Base-by-base conservation (phyloP, 352 stramenopile species). In the Phytophthora foliorum region DNA sequence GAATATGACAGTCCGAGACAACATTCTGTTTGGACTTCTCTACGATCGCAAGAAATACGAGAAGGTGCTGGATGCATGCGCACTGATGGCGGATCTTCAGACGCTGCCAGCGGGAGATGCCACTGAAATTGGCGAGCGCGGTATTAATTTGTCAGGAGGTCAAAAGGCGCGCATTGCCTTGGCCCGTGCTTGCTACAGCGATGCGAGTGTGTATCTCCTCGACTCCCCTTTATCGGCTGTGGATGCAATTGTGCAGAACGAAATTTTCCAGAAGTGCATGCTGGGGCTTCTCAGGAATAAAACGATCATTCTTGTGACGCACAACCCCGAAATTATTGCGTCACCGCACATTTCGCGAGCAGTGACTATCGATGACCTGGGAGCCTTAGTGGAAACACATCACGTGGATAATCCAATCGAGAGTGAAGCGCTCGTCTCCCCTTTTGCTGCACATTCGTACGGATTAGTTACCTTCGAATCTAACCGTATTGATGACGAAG, bases 11-110 rank as follows among this genome's bases (percentile, higher is more conserved):
- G 62, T 84, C 7, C 77, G 67, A 1, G 71, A 84, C 19, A 99
- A 99, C 71, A 97, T 99, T 61, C 69, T 98, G 14, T 99, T 98
- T 74, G 92, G 93, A n/a, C 67, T 82, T 44, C 69, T 70, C 10
- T 91, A 77, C 24, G 63, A 90, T 50, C 66, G 50, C 34, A 74
- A 71, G n/a, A 84, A 80, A 54, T 93, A 93, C 58, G 66, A 80
- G 24, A 81, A 79, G 31, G 71, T 84, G 24, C 22, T 97, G 48
- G 72, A 89, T 31, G 76, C 81, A 7, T 95, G 88, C 63, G 78
- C 80, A 6, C 42, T 98, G 56, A 75, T 44, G 13, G 56, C 79
- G n/a, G 92, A 98, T 76, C 62, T 97, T 6, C 52, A 68, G 32
- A 64, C 85, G 22, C 63, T 97, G 13, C 74, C 84, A 42, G 78